Percentiles rank a stretch among this genome's conserved stretches.
Evolutionary conservation across 2,329 filamentous ascomycete species (phyloP).

Genomic region (Knoxdaviesia capensis): DNA sequence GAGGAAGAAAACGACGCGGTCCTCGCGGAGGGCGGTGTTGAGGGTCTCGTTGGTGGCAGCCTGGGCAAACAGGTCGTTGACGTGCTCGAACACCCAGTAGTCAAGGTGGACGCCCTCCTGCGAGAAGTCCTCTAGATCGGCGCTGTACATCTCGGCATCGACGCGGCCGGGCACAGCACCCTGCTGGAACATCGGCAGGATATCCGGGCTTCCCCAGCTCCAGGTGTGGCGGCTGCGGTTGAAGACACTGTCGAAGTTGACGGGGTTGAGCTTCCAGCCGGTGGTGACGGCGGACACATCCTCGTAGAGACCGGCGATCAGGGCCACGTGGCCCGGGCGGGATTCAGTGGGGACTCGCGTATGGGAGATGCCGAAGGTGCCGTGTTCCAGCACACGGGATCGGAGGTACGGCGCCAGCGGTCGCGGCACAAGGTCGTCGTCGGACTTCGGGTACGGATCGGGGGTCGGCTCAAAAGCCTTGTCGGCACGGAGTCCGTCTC

Average conservation of each 20-base stretch:
- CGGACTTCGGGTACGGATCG: conserved; percentile 55
- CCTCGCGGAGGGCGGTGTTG: conserved; percentile 49
- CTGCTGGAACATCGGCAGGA: conserved; percentile 88
- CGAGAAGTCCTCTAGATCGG: conserved; percentile 81
- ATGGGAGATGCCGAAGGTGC: conserved; percentile 93
- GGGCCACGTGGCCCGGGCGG: conserved; percentile 82
- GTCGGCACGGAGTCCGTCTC: conserved; percentile 86
- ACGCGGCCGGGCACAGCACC: conserved; percentile 78
- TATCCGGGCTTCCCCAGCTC: conserved; percentile 98
- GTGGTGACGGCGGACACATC: conserved; percentile 95
- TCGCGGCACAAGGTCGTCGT: conserved; percentile 47
- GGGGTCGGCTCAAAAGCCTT: conserved; percentile 91
- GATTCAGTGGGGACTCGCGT: conserved; percentile 95
- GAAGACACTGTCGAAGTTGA: conserved; percentile 97
- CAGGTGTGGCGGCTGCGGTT: conserved; percentile 92
- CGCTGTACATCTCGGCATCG: conserved; percentile 66
- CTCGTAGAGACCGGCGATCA: conserved; percentile 93
- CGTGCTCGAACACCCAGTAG: conserved; percentile 87
- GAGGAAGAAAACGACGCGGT: conserved; percentile 87
- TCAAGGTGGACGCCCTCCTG: conserved; percentile 65
- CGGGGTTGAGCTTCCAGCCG: conserved; percentile 95
- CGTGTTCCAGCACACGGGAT: conserved; percentile 69
- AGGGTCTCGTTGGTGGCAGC: conserved; percentile 63
- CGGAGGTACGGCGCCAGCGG: conserved; percentile 82
- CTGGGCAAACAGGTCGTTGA: conserved; percentile 67